A percentile compares a stretch with the other conserved stretches of the same genome.
Evolutionary conservation across 352 stramenopile species (phyloP).

Genomic region (Saprolegnia diclina): DNA sequence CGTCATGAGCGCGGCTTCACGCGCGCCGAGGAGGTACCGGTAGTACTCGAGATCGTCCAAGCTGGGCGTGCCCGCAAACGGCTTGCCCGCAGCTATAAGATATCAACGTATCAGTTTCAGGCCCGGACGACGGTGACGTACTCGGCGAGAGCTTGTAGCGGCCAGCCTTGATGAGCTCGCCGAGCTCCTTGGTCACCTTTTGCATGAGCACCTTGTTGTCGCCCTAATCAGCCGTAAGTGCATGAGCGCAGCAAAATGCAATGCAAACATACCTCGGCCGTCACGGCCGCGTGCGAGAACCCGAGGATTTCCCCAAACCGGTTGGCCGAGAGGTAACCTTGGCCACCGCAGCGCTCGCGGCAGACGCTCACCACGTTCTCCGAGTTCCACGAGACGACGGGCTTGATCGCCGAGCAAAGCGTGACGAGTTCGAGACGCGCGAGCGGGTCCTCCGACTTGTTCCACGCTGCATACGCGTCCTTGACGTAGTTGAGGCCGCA

Average conservation of each 20-base stretch:
- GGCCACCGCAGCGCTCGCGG: constrained; percentile 24
- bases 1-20: constrained; percentile 18
- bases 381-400: constrained; percentile 27
- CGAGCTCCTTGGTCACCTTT: constrained; percentile 26
- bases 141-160: constrained; percentile 25
- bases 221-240: not conserved
- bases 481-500: constrained; percentile 23
- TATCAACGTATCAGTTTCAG: not conserved
- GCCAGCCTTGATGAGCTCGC: constrained; percentile 23
- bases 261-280: not conserved
- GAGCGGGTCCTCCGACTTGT: constrained; percentile 23
- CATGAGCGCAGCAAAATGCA: not conserved
- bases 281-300: constrained; percentile 24
- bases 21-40: constrained; percentile 24
- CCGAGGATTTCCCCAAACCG: constrained; percentile 26
- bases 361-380: constrained; percentile 27
- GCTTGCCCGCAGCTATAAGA: constrained; percentile 22
- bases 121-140: not conserved
- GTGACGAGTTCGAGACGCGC: constrained; percentile 23
- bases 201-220: constrained; percentile 26
- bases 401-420: constrained; percentile 26
- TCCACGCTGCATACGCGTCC: constrained; percentile 25
- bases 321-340: constrained; percentile 26
- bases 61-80: constrained; percentile 14
- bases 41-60: constrained; percentile 20